A percentile compares a stretch with the other conserved stretches of the same genome.
Evolutionary conservation across 306 rosid species (phyloP).

Genomic region (Vachellia pachyceras): DNA sequence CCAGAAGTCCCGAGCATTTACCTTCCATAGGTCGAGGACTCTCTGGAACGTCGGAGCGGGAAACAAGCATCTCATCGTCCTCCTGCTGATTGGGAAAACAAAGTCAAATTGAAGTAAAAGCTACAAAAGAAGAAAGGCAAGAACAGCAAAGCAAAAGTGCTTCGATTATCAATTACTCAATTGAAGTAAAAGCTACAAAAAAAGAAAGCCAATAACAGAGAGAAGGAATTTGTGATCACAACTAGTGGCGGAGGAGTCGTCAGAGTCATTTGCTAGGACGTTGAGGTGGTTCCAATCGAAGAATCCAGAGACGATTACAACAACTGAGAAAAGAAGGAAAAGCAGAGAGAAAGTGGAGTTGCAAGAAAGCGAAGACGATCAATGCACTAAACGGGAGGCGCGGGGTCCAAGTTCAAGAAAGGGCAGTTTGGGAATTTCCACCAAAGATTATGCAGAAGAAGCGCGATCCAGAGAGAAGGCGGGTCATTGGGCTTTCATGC

Average conservation of each 20-base stretch:
- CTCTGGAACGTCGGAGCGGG: conserved; percentile 44
- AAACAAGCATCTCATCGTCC: conserved; percentile 63
- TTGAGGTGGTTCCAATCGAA: conserved; percentile 32
- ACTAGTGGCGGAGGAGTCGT: conserved; percentile 58
- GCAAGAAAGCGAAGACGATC: conserved; percentile 4
- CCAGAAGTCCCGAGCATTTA: not conserved
- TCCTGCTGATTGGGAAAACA: conserved; percentile 43
- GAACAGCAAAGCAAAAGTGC: not conserved
- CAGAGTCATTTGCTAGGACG: conserved; percentile 46
- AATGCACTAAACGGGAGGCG: not conserved
- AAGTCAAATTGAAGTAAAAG: conserved; percentile 33
- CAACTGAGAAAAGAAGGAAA: not conserved
- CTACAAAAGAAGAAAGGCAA: too few species aligned
- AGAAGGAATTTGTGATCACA: conserved; percentile 42
- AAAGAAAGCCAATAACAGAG: not conserved
- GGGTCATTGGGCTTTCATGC: not conserved
- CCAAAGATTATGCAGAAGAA: not conserved
- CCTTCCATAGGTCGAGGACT: conserved; percentile 74
- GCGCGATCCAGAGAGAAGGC: not conserved
- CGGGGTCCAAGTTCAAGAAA: not conserved
- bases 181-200: not conserved
- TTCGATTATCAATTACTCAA: conserved; percentile 32
- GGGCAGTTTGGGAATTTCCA: not conserved
- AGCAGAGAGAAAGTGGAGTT: not conserved
- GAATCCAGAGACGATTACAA: conserved; percentile 8